These are phyloP conservation scores for Anethum foeniculum DNA, from an alignment of 140 eudicot genomes.

Conservation along the genomic window DNA sequence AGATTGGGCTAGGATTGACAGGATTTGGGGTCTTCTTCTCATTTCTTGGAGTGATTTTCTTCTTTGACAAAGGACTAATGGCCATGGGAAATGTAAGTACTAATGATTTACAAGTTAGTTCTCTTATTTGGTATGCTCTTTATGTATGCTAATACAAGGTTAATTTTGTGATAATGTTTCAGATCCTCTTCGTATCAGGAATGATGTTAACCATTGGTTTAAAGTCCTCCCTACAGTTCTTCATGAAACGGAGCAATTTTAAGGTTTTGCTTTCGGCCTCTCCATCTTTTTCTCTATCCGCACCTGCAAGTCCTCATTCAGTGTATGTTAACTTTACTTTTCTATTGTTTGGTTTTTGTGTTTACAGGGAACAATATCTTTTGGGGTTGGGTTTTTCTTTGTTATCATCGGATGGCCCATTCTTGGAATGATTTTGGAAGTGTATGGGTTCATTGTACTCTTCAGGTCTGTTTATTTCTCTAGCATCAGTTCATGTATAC, in stretches of 20 bases:
- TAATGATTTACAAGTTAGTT: not conserved
- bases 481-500: not conserved
- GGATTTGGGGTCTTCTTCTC: conserved; percentile 73
- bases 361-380: conserved; percentile 56
- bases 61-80: conserved; percentile 66
- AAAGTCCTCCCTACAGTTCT: conserved; percentile 48
- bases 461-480: conserved; percentile 42
- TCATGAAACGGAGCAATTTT: conserved; percentile 50
- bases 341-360: not conserved
- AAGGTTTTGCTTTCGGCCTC: conserved; percentile 27
- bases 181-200: conserved; percentile 60
- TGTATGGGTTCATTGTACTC: conserved; percentile 59
- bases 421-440: conserved; percentile 59
- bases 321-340: conserved; percentile 5
- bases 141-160: not conserved
- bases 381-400: conserved; percentile 67
- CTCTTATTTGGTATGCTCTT: not conserved
- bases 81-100: conserved; percentile 72
- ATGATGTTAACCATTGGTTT: conserved; percentile 52
- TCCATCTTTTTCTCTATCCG: not conserved
- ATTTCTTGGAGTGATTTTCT: conserved; percentile 54
- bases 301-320: not conserved
- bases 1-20: conserved; percentile 77
- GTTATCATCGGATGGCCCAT: conserved; percentile 71
- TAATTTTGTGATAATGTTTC: conserved; percentile 16